phyloP scores from a whole-genome alignment of 2,329 filamentous ascomycete genomes.

The Rhexocercosporidium sp. region DNA sequence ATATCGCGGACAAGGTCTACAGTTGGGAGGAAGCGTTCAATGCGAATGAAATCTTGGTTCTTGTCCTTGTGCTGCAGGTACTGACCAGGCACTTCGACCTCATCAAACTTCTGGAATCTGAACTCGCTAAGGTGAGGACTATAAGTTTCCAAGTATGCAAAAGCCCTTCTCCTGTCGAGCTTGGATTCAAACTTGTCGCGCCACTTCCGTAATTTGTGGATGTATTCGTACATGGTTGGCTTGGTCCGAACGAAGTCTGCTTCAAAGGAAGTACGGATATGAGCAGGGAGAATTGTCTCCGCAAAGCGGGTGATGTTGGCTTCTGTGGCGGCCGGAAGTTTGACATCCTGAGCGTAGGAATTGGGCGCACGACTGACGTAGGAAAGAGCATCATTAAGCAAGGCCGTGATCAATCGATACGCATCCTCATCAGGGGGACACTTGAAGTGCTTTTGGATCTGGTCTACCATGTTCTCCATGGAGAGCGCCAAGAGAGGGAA shows the following conservation, averaged over 20 bases:
- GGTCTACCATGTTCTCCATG: conserved; percentile 99
- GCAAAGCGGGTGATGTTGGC: conserved; percentile 96
- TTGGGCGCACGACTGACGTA: conserved; percentile 88
- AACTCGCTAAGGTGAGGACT: conserved; percentile 95
- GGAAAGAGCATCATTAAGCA: conserved; percentile 92
- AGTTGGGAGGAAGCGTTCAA: conserved; percentile 94
- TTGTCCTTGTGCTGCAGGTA: conserved; percentile 98
- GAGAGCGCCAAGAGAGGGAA: conserved; percentile 94
- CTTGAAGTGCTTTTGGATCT: conserved; percentile 99
- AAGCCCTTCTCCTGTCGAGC: conserved; percentile 73
- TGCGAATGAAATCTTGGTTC: conserved; percentile 97
- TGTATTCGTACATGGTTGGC: conserved; percentile 98
- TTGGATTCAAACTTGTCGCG: conserved; percentile 98
- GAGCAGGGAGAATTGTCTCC: conserved; percentile 90
- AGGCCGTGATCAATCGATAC: conserved; percentile 93
- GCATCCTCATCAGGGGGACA: conserved; percentile 98
- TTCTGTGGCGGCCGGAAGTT: conserved; percentile 88
- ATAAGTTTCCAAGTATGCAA: conserved; percentile 71
- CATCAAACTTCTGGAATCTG: conserved; percentile 96
- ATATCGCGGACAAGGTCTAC: conserved; percentile 92
- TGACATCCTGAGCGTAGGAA: conserved; percentile 88
- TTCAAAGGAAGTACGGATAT: conserved; percentile 96
- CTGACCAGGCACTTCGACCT: conserved; percentile 96
- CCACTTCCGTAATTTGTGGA: conserved; percentile 94
- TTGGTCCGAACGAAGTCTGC: conserved; percentile 95